Evolutionary conservation across 768 basidiomycete species (phyloP), one percentile per base, ranked within the genome.

Genomic region (Paxillus involutus): DNA sequence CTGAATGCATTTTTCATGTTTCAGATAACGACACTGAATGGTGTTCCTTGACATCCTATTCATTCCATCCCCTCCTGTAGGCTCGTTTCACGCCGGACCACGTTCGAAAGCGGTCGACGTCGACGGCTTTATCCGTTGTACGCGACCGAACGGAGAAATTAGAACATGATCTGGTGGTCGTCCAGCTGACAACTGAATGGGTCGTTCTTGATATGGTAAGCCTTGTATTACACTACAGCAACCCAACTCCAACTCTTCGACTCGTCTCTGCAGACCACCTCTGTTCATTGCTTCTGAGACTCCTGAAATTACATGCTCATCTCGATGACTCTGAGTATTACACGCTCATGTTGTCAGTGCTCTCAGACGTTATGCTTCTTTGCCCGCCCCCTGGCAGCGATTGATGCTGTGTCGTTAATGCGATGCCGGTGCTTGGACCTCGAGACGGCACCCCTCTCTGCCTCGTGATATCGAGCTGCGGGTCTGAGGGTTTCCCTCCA

Each of bases 341-440:
- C 21, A n/a, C 14, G 24, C 12, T 29, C 51, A 39, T 53, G 48
- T 37, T 9, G 13, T 29, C 44, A 24, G 14, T 4, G n/a, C n/a
- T 16, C 51, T 36, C 30, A 33, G 13, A 14, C 19, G 43, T 50
- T 52, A 49, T 45, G 53, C 21, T 40, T 9, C 40, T 21, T 47
- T 44, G 35, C 24, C 39, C n/a, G 26, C 35, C 44, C 40, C 14
- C 49, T 30, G 47, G 48, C 44, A 44, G 53, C 32, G 10, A 21
- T 9, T 8, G 14, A 44, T 51, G 59, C 66, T 68, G 62, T 67
- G 66, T 52, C 44, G 37, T 19, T 6, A 50, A 67, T 48, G 67
- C 66, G 42, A 64, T 67, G 66, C 11, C 13, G 17, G 13, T 56
- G 53, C 59, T 56, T 43, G 24, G 60, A 49, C 55, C 45, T 44